Percentiles rank a stretch among this genome's conserved stretches.
Evolutionary conservation across 768 basidiomycete species (phyloP).

Genomic region (Kwoniella europaea): DNA sequence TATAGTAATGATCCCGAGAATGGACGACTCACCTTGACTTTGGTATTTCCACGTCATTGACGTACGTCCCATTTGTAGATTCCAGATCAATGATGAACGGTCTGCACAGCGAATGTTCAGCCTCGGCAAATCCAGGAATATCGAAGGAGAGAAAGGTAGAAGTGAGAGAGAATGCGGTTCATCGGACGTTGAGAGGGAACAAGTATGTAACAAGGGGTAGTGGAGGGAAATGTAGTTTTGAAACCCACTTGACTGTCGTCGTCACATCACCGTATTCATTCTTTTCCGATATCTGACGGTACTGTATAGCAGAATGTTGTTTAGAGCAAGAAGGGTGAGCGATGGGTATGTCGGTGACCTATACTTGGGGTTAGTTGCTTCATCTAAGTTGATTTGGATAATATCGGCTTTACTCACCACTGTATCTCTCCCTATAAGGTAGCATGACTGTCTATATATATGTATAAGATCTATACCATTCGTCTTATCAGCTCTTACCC

Average conservation of each 20-base stretch:
- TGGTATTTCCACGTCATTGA: constrained; percentile 85
- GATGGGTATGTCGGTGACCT: constrained; percentile 71
- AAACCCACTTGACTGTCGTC: constrained; percentile 77
- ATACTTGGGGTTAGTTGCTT: not conserved
- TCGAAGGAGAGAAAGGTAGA: not conserved
- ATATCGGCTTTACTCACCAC: constrained; percentile 64
- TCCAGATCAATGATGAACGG: constrained; percentile 98
- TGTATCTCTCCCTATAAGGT: constrained; percentile 87
- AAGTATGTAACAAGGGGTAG: not conserved
- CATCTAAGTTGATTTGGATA: not conserved
- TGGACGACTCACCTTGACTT: constrained; percentile 69
- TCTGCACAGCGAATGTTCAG: constrained; percentile 60
- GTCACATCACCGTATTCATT: constrained; percentile 84
- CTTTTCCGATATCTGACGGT: constrained; percentile 83
- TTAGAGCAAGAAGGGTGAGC: constrained; percentile 98
- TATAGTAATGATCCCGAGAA: not conserved
- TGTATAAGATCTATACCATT: constrained; percentile 75
- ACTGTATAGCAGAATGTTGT: constrained; percentile 96
- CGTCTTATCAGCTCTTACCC: no score
- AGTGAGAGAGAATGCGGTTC: not conserved
- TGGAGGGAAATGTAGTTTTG: not conserved
- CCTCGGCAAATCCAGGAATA: not conserved
- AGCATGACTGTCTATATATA: constrained; percentile 91
- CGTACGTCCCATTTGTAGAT: constrained; percentile 93
- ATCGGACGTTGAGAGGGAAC: not conserved